These are phyloP conservation scores for Macrolepiota fuliginosa DNA, from an alignment of 768 basidiomycete genomes.

Conservation along the genomic window DNA sequence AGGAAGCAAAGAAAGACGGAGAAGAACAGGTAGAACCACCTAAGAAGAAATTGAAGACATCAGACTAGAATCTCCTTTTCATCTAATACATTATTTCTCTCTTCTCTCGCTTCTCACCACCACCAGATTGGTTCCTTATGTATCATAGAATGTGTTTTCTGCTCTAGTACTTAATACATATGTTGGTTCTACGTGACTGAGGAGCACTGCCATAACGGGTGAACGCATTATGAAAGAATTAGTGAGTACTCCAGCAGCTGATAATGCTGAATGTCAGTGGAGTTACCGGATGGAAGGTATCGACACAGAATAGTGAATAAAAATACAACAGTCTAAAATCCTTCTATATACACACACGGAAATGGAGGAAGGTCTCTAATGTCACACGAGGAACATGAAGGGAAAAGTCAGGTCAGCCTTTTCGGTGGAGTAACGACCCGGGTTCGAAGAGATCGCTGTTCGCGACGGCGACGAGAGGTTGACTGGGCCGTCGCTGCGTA, in stretches of 20 bases:
- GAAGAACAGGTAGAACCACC: slow-evolving; percentile 50
- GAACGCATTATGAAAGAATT: background rate
- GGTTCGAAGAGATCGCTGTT: slow-evolving; percentile 61
- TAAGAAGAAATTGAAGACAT: slow-evolving; percentile 75
- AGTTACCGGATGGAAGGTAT: background rate
- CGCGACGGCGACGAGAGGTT: slow-evolving; percentile 39
- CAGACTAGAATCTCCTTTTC: slow-evolving; percentile 27
- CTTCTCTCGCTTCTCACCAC: slow-evolving; percentile 15
- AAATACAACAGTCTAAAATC: slow-evolving; percentile 7
- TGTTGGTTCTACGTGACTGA: background rate
- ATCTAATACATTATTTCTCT: slow-evolving; percentile 10
- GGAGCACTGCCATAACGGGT: background rate
- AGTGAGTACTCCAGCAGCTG: background rate
- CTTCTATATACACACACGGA: background rate
- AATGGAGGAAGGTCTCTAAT: background rate
- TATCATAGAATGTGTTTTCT: background rate
- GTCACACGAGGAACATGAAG: slow-evolving; percentile 13
- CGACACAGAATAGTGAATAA: background rate
- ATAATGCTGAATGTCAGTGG: background rate
- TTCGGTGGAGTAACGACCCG: slow-evolving; percentile 67
- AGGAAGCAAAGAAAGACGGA: slow-evolving; percentile 31
- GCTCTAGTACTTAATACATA: background rate
- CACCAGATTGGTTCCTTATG: slow-evolving; percentile 9
- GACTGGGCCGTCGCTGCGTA: slow-evolving; percentile 29
- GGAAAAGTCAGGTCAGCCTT: slow-evolving; percentile 21